Conservation (phyloP, 495 filamentous ascomycete species). For the Cryomyces antarcticus region DNA sequence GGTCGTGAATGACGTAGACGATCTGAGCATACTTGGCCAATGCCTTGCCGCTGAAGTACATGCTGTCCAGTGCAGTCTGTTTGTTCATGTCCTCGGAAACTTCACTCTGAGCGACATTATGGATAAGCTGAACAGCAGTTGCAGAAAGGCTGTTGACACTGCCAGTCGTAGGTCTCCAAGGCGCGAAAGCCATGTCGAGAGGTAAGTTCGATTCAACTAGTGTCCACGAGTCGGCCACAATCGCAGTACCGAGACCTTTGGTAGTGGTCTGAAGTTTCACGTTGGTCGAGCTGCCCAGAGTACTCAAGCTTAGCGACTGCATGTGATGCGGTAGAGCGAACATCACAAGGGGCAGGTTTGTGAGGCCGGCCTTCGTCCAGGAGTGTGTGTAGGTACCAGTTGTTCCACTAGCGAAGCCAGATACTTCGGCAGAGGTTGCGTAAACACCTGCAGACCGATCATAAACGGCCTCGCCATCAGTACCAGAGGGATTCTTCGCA, state of each 20-base stretch:
- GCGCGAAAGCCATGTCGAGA: constrained; percentile 47
- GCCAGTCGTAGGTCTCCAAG: constrained; percentile 42
- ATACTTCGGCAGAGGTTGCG: constrained; percentile 36
- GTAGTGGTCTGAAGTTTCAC: constrained; percentile 61
- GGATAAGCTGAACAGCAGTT: constrained; percentile 31
- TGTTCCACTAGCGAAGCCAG: constrained; percentile 35
- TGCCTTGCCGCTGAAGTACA: constrained; percentile 61
- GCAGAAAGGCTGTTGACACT: constrained; percentile 29
- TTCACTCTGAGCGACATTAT: constrained; percentile 39
- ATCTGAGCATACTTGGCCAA: constrained; percentile 71
- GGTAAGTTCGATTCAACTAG: constrained; percentile 59
- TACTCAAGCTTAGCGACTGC: constrained; percentile 44
- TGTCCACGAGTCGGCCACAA: constrained; percentile 59
- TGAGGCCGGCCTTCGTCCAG: constrained; percentile 46
- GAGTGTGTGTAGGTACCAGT: constrained; percentile 50
- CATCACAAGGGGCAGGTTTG: constrained; percentile 45
- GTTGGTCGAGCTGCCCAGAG: constrained; percentile 26
- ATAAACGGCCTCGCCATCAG: constrained; percentile 37
- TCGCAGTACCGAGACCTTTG: constrained; percentile 58
- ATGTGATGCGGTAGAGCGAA: constrained; percentile 81
- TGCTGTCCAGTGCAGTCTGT: constrained; percentile 63
- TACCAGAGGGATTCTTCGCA: constrained; percentile 45
- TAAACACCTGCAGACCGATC: constrained; percentile 63
- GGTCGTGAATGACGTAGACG: constrained; percentile 43
- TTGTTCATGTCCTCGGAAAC: constrained; percentile 45